A percentile compares a stretch with the other conserved stretches of the same genome.
phyloP scores from a whole-genome alignment of 1,284 basidiomycete species.

The Thelephora terrestris region DNA sequence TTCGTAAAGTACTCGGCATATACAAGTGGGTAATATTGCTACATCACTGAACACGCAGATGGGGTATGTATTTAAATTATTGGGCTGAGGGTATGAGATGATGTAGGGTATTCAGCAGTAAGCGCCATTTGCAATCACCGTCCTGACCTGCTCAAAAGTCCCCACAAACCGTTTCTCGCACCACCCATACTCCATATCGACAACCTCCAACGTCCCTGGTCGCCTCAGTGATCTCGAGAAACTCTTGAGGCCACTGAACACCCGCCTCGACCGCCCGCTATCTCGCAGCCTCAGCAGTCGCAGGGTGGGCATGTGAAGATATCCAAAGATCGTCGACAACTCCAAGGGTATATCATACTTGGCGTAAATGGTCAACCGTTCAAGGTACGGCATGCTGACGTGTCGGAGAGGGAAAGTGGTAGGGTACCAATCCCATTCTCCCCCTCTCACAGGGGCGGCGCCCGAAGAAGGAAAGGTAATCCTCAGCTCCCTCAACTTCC shows the following conservation, averaged over 20 bases:
- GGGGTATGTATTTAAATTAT: too few relatives aligned
- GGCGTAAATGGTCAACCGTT: not conserved
- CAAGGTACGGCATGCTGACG: not conserved
- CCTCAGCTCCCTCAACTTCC: conserved; percentile 15
- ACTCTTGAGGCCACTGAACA: not conserved
- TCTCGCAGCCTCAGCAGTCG: not conserved
- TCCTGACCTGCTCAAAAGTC: not conserved
- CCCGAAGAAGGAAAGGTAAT: conserved; percentile 18
- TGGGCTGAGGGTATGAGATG: too few relatives aligned
- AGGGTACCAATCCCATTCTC: not conserved
- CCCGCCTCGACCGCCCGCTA: not conserved
- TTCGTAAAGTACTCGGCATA: too few relatives aligned
- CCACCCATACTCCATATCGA: conserved; percentile 1
- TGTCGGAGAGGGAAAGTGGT: not conserved
- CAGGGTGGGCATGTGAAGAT: not conserved
- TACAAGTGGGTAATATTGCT: too few relatives aligned
- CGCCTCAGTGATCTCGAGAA: not conserved
- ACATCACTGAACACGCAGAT: too few relatives aligned
- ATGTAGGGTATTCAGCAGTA: too few relatives aligned
- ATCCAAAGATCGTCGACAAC: not conserved
- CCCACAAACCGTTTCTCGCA: conserved; percentile 1
- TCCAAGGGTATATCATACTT: not conserved
- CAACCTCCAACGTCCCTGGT: not conserved
- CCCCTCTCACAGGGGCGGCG: not conserved
- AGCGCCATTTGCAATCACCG: not conserved